Evolutionary conservation across 805 yeast species (phyloP), one percentile per base, ranked within the genome.

Genomic region (Saccharomycopsis fibuligera): DNA sequence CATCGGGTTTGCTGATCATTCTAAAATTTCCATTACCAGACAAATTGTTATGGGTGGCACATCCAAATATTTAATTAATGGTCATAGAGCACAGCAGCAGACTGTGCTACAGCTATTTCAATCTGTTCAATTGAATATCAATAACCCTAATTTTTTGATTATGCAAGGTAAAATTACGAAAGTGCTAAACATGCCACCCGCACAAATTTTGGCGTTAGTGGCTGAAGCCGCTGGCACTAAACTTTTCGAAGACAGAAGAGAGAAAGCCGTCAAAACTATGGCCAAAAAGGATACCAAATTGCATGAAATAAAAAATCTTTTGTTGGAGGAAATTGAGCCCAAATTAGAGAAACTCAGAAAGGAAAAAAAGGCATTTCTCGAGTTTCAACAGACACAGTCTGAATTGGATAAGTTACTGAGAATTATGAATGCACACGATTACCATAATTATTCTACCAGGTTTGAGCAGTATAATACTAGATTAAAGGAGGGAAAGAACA

Each of bases 131-230:
- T 75, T 93, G 54, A 93, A 93, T 62, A 91, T 93, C 64, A 93
- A 93, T 64, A 93, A 91, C 62, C 99, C 99, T 29, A 93, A 93
- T 63, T 93, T 93, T 66, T 74, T 93, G 58, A 93, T 93, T 60
- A 93, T 95, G 99, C 99, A 93, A 67, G 99, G 99, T 52, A 87
- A 89, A 62, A 93, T 95, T 67, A 95, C 99, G 30, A 91, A 93
- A 64, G 97, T 93, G 55, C 74, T 93, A 59, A 93, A 93, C 64
- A 93, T 93, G 98, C 88, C 86, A 58, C 95, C 99, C 1, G 70
- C 79, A 1, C 98, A 93, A 64, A 86, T 91, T 37, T 67, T 93
- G 54, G 82, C 96, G 3, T 73, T 93, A 57, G 88, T 93, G 47
- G 99, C 93, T 65, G 99, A 93, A 67, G 99, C 99, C 0, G 96